phyloP scores from a whole-genome alignment of 169 alveolate species.

The Plasmodium sp. region DNA sequence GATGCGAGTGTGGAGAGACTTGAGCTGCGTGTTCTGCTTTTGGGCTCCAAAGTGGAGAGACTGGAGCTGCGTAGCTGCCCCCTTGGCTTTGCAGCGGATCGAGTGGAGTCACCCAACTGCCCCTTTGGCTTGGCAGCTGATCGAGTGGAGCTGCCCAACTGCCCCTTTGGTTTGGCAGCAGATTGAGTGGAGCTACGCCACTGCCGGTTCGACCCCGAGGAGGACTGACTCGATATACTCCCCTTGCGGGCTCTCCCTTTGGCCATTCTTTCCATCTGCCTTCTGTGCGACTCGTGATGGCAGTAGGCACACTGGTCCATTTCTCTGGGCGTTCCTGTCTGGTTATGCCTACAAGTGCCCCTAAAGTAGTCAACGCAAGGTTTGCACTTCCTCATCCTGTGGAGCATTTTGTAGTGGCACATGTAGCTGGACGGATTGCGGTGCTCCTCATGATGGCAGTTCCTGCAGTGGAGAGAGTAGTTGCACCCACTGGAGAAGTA shows the following conservation, averaged over 20 bases:
- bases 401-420: neutral
- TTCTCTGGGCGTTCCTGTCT: neutral
- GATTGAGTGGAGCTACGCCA: neutral
- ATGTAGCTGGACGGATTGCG: neutral
- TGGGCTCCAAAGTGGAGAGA: neutral
- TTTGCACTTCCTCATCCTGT: neutral
- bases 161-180: neutral
- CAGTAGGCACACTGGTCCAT: slow-evolving; percentile 2
- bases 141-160: neutral
- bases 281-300: neutral
- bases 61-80: neutral
- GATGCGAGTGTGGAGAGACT: neutral
- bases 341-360: neutral
- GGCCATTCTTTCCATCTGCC: neutral
- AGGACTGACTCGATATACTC: neutral
- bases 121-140: neutral
- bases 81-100: neutral
- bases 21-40: neutral
- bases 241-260: neutral
- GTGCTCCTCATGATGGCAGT: slow-evolving; percentile 18
- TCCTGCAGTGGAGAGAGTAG: neutral
- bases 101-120: neutral
- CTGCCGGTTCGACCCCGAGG: neutral
- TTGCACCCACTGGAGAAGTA: slow-evolving; percentile 4
- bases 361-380: neutral